Evolutionary conservation across 345 rosid genomes (phyloP), one percentile per base, ranked within the genome.

Genomic region (Lenwebbia sp.): DNA sequence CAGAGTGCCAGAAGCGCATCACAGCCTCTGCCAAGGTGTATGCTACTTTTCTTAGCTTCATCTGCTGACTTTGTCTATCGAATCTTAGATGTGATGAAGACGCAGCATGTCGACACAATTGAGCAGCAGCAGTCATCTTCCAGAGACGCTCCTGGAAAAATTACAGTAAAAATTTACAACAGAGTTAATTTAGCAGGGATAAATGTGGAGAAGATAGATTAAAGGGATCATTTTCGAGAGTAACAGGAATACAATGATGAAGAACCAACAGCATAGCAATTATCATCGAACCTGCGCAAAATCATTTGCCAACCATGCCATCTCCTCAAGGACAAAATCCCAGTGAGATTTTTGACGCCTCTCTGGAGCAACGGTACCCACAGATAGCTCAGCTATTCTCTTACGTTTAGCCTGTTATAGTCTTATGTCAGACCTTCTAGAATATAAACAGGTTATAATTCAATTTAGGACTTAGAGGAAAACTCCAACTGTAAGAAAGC

Each of bases 251-350:
- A 83, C 60, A 54, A 11, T 14, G 37, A 81, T 25, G 37, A 25
- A 83, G n/a, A 65, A 30, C 51, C 30, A 84, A 82, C 52, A 85
- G 12, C 54, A 33, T 83, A 58, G 50, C 13, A 57, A 76, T 28
- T 41, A 17, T 82, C 62, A 76, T 25, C 91, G 89, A 86, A 98
- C 99, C 99, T 98, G 99, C 3, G 95, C 94, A 93, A 98, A 94
- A 91, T 98, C 99, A 92, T 95, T 96, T 87, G 99, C 99, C 90
- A 98, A 88, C 99, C 99, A 98, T 84, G 94, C 91, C 98, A 98
- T 96, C 90, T 98, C 99, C 95, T 98, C 99, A n/a, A 98, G 97
- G 89, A 98, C 97, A 91, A 93, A 96, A 90, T 94, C 98, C 99
- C 99, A 98, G 65, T 95, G 98, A 88, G 93, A 92, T 89, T 91